A percentile compares a stretch with the other conserved stretches of the same genome.
Evolutionary conservation across 208 protist genomes (phyloP).

Genomic region (Leishmania braziliensis): DNA sequence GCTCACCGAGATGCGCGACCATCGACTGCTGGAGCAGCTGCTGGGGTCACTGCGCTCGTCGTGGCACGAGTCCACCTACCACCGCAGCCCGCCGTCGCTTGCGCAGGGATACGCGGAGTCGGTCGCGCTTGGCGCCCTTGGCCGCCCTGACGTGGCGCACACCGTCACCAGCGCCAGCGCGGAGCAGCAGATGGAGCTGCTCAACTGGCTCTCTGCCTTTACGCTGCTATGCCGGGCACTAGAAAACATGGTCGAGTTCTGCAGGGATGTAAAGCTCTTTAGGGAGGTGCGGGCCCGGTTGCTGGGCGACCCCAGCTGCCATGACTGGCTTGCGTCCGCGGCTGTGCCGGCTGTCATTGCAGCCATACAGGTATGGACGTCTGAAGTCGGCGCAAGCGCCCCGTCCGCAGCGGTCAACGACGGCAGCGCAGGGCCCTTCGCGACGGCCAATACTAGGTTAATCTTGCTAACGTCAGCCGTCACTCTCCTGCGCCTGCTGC

Average conservation of each 20-base stretch:
- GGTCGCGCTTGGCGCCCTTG: slow-evolving; percentile 41
- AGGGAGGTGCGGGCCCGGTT: slow-evolving; percentile 48
- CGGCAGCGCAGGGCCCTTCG: background rate
- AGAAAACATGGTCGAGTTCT: slow-evolving; percentile 80
- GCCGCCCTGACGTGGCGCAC: slow-evolving; percentile 33
- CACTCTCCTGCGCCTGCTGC: slow-evolving; percentile 66
- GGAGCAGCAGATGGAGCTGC: slow-evolving; percentile 59
- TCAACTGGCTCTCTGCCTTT: slow-evolving; percentile 65
- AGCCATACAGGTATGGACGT: slow-evolving; percentile 58
- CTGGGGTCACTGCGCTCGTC: slow-evolving; percentile 48
- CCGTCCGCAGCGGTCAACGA: background rate
- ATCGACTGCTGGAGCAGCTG: slow-evolving; percentile 57
- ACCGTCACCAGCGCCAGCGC: slow-evolving; percentile 33
- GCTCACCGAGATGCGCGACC: slow-evolving; percentile 39
- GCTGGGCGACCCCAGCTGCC: slow-evolving; percentile 31
- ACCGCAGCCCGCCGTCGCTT: slow-evolving; percentile 32
- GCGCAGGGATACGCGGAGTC: slow-evolving; percentile 33
- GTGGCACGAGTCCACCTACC: slow-evolving; percentile 35
- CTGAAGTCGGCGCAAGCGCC: slow-evolving; percentile 4
- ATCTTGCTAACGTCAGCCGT: slow-evolving; percentile 46
- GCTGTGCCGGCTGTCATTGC: slow-evolving; percentile 70
- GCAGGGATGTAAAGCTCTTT: slow-evolving; percentile 36
- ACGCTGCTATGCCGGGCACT: slow-evolving; percentile 66
- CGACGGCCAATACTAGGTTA: slow-evolving; percentile 31
- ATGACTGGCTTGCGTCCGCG: slow-evolving; percentile 55